Conservation (phyloP, 768 basidiomycete genomes). For the Mycena belliarum region DNA sequence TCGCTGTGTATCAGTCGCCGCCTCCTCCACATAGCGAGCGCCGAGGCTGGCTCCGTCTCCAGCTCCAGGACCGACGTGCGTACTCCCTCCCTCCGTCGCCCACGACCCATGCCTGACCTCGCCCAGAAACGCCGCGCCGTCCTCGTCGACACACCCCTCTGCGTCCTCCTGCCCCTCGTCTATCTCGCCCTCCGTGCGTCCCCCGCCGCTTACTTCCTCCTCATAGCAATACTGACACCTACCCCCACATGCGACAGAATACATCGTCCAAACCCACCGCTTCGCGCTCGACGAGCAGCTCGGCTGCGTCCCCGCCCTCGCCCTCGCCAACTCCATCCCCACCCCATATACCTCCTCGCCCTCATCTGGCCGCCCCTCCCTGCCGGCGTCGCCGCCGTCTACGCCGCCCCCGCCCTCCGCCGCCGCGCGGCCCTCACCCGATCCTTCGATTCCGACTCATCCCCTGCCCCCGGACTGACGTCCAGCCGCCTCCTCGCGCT, state of each 20-base stretch:
- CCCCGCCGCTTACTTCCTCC: not conserved
- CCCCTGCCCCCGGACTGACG: no score
- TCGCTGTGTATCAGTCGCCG: not conserved
- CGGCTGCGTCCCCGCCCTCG: slow-evolving; percentile 44
- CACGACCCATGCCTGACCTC: slow-evolving; percentile 22
- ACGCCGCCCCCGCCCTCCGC: slow-evolving; percentile 28
- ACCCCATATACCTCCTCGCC: slow-evolving; percentile 34
- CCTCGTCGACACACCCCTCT: slow-evolving; percentile 46
- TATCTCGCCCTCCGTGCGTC: slow-evolving; percentile 1
- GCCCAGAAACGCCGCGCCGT: slow-evolving; percentile 41
- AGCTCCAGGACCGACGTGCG: slow-evolving; percentile 35
- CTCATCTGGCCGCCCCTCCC: slow-evolving; percentile 30
- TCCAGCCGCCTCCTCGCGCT: slow-evolving; percentile 1
- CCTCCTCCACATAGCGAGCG: slow-evolving; percentile 31
- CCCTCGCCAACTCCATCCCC: slow-evolving; percentile 35
- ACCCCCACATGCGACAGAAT: slow-evolving; percentile 26
- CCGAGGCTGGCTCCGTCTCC: slow-evolving; percentile 22
- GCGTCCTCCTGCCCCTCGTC: slow-evolving; percentile 37
- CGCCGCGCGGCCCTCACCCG: slow-evolving; percentile 33
- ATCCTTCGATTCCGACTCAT: slow-evolving; percentile 31
- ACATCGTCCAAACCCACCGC: slow-evolving; percentile 50
- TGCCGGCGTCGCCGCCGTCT: slow-evolving; percentile 23
- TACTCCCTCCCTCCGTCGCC: slow-evolving; percentile 12
- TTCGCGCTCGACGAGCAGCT: slow-evolving; percentile 45
- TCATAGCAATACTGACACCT: not conserved